Evolutionary conservation across 2,329 filamentous ascomycete species (phyloP), one percentile per base, ranked within the genome.

Genomic region (Fusarium sp.): DNA sequence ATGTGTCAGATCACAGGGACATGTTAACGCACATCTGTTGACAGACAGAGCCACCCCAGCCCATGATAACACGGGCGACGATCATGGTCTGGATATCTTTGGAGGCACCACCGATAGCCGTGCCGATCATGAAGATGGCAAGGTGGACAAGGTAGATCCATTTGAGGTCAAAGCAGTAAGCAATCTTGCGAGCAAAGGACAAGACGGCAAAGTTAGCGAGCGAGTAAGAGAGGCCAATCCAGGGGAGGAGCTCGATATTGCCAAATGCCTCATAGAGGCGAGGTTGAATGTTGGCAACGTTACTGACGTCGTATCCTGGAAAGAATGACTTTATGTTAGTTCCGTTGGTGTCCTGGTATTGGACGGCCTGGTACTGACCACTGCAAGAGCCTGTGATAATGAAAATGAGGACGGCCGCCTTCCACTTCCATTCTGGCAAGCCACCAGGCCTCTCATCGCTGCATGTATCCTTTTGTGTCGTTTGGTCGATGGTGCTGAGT

Each of bases 251-350:
- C 39, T 83, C 79, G 41, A 85, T 81, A 13, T 81, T 75, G 6
- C 81, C 81, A 52, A 84, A 83, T 24, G 87, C 88, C 62, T 87
- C 82, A 78, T 92, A 91, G 58, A 92, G 86, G 5, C 88, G 88
- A 10, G 82, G 83, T 78, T 91, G 91, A 57, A 89, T 87, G 72
- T 90, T 87, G 9, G 88, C 86, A 20, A 86, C 84, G 64, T 87
- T 85, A 69, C 83, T 83, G 9, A 84, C 79, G 68, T 85, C 83
- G 74, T 85, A 85, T 20, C 84, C 84, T 84, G 22, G 13, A 16
- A 27, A 50, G 16, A 10, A 27, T 50, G 8, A 18, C 6, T 50
- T 27, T 27, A 5, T 22, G 45, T 50, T 27, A 50, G 45, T 50
- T 50, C 16, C 22, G 18, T 5, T 18, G 9, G 22, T n/a, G 45